Evolutionary conservation across 2,329 filamentous ascomycete species (phyloP), one percentile per base, ranked within the genome.

Genomic region (Clonostachys rhizophaga): DNA sequence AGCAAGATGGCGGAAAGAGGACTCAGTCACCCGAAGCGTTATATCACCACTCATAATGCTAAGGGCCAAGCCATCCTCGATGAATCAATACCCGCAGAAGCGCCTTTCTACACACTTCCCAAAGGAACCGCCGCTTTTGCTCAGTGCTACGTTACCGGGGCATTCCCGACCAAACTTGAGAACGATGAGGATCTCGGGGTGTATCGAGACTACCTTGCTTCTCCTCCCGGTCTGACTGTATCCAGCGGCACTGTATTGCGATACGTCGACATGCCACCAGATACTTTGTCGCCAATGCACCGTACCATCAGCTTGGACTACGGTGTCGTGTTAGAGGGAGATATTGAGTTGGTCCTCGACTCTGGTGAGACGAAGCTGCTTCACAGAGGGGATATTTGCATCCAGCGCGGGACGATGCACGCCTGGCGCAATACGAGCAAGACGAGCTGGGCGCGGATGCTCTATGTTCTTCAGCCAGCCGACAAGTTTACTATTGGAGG

Each of bases 371-470:
- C 53, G 46, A 65, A 64, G 43, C 36, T 65, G 2, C 59, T 82
- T 65, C 63, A 67, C 50, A 62, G 70, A 6, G 79, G 78, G 3
- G 78, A 83, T 52, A 62, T 81, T 14, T 70, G 69, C 9, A 70
- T 83, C 17, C 78, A 82, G 60, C 64, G 79, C 41, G 77, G 68
- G 2, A 81, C 78, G 6, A 76, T 74, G 63, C 78, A 83, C 57
- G 69, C 70, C 33, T 81, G 76, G 76, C 58, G 65, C 40, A 81
- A 81, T 45, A 49, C 54, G 20, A 68, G 67, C 49, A 49, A 61
- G 44, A 70, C 64, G 5, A 63, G 69, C 41, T 75, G 71, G 70
- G 64, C 67, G 18, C 58, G 74, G 35, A 71, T 77, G 64, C 49
- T 61, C 59, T 62, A 74, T 61, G 61, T 69, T 14, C 50, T 71